Evolutionary conservation across 306 rosid species (phyloP).

Genomic region (Glycine tomentella): DNA sequence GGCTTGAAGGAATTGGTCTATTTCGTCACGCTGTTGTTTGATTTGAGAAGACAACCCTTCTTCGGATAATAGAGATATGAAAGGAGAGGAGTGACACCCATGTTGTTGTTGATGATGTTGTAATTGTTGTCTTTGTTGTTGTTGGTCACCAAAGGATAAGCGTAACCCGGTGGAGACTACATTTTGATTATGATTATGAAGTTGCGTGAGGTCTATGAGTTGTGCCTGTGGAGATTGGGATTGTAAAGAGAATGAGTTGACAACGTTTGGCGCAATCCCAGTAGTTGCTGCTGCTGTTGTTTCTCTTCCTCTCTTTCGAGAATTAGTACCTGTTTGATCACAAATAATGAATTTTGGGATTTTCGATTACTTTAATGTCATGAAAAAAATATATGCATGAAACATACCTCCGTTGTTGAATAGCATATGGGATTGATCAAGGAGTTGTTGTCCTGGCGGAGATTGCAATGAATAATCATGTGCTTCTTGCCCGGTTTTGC

Average conservation of each 20-base stretch:
- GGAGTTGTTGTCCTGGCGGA: conserved; percentile 58
- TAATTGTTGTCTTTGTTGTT: conserved; percentile 33
- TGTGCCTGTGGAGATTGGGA: conserved; percentile 74
- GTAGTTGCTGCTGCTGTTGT: conserved; percentile 32
- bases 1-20: conserved; percentile 72
- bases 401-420: conserved; percentile 70
- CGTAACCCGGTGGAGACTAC: conserved; percentile 90
- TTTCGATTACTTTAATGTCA: neutral
- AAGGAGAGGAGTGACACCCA: conserved; percentile 53
- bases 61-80: conserved; percentile 63
- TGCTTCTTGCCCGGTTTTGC: conserved; percentile 78
- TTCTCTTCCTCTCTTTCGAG: conserved; percentile 89
- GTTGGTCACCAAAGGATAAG: conserved; percentile 73
- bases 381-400: too few species aligned
- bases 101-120: conserved; percentile 40
- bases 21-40: conserved; percentile 77
- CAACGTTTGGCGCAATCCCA: conserved; percentile 40
- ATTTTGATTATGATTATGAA: conserved; percentile 64
- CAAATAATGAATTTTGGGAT: neutral
- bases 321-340: conserved; percentile 39
- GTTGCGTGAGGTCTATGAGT: conserved; percentile 83
- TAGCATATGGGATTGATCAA: conserved; percentile 74
- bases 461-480: conserved; percentile 73
- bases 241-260: conserved; percentile 64
- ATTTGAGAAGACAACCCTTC: conserved; percentile 64